Evolutionary conservation across 2,329 filamentous ascomycete species (phyloP), one percentile per base, ranked within the genome.

Genomic region (Fusarium multiceps): DNA sequence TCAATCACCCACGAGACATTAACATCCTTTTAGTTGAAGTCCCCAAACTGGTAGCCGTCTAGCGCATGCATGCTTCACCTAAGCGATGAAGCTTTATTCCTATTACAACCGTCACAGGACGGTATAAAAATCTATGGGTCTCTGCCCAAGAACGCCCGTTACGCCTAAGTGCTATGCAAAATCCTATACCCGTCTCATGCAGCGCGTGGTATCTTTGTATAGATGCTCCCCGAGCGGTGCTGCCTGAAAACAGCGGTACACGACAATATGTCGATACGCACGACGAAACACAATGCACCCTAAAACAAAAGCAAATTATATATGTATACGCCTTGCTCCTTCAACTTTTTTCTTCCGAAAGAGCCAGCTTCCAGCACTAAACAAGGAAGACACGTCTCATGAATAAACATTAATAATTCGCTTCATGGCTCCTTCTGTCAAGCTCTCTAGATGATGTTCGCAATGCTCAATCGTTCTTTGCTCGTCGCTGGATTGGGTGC

Each of bases 361-460:
- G 47, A 65, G 63, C 40, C 51, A 71, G 59, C 48, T 55, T 63
- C 68, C 64, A 37, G 53, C 54, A 60, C 45, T 40, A 60, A 56
- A 50, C 64, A 55, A 49, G 49, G 59, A 60, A 53, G 41, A 34
- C 46, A 40, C 37, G 45, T 21, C 65, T 61, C 55, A 27, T 61
- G 62, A 64, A 71, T 72, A 70, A 59, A 74, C 67, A 74, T 74
- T 74, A 75, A 69, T 47, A 55, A 62, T 60, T 42, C 43, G 43
- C 53, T 53, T 61, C 65, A 34, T 63, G 40, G 56, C 25, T 28
- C 37, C 32, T n/a, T 14, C 51, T n/a, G 7, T 32, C 47, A 50
- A 27, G 13, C 27, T 50, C 37, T 25, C 75, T 69, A 84, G 30
- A 84, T 84, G n/a, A 84, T 84, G 49, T 84, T 82, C 13, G 81